These are phyloP conservation scores for Tetrapisispora arboricola DNA, from an alignment of 805 yeast genomes.

Conservation along the genomic window DNA sequence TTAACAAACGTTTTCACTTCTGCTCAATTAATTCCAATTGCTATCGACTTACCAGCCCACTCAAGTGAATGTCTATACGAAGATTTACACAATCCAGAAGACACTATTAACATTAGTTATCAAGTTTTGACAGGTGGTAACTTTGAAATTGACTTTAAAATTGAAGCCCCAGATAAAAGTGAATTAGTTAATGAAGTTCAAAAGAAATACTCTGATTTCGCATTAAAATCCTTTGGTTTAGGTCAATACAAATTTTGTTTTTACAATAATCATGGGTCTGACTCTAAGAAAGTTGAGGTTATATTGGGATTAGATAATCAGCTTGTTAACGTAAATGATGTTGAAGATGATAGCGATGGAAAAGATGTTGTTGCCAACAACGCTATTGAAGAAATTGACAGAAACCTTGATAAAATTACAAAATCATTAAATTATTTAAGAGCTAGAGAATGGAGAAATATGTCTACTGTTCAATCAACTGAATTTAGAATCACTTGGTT, in stretches of 20 bases:
- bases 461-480: slow-evolving; percentile 78
- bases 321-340: slow-evolving; percentile 20
- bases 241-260: slow-evolving; percentile 63
- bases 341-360: slow-evolving; percentile 29
- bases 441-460: slow-evolving; percentile 95
- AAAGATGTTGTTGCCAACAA: slow-evolving; percentile 45
- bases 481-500: slow-evolving; percentile 70
- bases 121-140: slow-evolving; percentile 58
- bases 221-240: slow-evolving; percentile 43
- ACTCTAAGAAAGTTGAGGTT: slow-evolving; percentile 54
- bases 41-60: slow-evolving; percentile 32
- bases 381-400: slow-evolving; percentile 48
- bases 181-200: slow-evolving; percentile 41
- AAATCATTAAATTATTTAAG: slow-evolving; percentile 73
- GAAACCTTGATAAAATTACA: slow-evolving; percentile 46
- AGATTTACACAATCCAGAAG: slow-evolving; percentile 29
- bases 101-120: slow-evolving; percentile 33
- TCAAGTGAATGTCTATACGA: slow-evolving; percentile 36
- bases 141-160: slow-evolving; percentile 55
- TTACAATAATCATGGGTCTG: slow-evolving; percentile 53
- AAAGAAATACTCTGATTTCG: slow-evolving; percentile 54
- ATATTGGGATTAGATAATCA: slow-evolving; percentile 43
- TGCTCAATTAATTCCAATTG: slow-evolving; percentile 29
- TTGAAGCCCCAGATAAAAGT: slow-evolving; percentile 44
- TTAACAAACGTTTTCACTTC: slow-evolving; percentile 11